Evolutionary conservation across 1,139 yeast species (phyloP), one percentile per base, ranked within the genome.

Genomic region (Debaryomyces fabryi): DNA sequence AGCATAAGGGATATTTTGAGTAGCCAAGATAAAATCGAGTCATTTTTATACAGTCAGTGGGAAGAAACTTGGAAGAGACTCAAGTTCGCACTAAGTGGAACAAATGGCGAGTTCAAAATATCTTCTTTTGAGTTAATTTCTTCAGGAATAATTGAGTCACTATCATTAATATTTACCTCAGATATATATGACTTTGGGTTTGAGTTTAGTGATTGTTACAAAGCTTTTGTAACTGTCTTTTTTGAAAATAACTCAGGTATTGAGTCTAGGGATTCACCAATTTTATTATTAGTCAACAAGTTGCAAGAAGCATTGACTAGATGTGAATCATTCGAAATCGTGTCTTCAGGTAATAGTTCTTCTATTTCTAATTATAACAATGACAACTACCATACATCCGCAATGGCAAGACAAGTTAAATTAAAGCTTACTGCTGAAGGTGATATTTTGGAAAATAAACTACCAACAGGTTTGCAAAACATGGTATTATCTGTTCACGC

Each of bases 401-500:
- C 86, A 3, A 76, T 91, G 76, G 88, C 93, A 0, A 84, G 82
- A 53, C 96, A 89, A 61, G 71, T 91, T 38, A 82, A 82, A 52
- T 58, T 91, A 10, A 80, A 76, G 52, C 71, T 91, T 16, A 58
- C 55, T 7, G 64, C 64, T n/a, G 70, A 63, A 7, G 62, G 58
- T 9, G 44, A 51, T 6, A 52, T 56, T 13, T 63, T 55, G 5
- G 68, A 62, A 2, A 60, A 60, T 21, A 53, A 53, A 27, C 49
- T 68, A 1, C 72, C 78, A 1, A 58, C 65, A 1, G 62, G 59
- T 6, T 58, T 73, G 55, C 71, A 71, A 34, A 71, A 72, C 33
- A 61, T 85, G 59, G 68, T 82, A 30, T 69, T 91, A 16, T 79
- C 92, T 15, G 88, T 88, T n/a, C 97, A 91, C 63, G 96, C 96